Evolutionary conservation across 768 basidiomycete species (phyloP).

Genomic region (Trametes coccinea): DNA sequence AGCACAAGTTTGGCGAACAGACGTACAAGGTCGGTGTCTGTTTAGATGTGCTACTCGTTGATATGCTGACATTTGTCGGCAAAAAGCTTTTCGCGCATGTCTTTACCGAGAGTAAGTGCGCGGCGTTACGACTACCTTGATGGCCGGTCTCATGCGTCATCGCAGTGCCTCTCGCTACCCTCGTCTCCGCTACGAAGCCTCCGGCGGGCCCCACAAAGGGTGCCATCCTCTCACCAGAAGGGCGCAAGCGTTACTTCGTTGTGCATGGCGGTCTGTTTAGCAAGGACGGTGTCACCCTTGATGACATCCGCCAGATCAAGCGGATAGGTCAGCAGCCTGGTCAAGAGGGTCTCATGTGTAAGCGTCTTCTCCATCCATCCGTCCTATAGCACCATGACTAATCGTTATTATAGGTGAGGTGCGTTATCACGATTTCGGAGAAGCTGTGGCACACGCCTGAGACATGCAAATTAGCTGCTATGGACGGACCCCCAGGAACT

Average conservation of each 20-base stretch:
- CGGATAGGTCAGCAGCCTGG: conserved; percentile 91
- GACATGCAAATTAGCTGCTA: conserved; percentile 53
- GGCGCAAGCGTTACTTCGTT: conserved; percentile 86
- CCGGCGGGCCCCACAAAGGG: conserved; percentile 42
- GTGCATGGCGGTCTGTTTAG: conserved; percentile 97
- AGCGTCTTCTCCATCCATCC: conserved; percentile 34
- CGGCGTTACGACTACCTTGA: background rate
- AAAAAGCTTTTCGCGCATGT: conserved; percentile 85
- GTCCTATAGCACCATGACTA: conserved; percentile 9
- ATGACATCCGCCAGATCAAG: conserved; percentile 86
- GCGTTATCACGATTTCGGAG: conserved; percentile 24
- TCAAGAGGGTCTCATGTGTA: conserved; percentile 94
- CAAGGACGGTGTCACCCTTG: conserved; percentile 91
- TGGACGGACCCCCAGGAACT: conserved; percentile 96
- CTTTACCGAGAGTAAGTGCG: conserved; percentile 78
- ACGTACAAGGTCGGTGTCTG: conserved; percentile 72
- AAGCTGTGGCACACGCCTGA: conserved; percentile 9
- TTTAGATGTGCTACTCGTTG: background rate
- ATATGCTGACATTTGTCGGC: background rate
- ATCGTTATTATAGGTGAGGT: conserved; percentile 57
- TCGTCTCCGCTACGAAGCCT: conserved; percentile 70
- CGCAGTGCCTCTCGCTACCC: conserved; percentile 86
- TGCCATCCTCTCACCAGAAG: conserved; percentile 80
- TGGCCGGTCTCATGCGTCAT: background rate
- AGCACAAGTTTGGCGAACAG: conserved; percentile 95